These are phyloP conservation scores for Solanum hybrid DNA, from an alignment of 305 asterid species.

Conservation along the genomic window DNA sequence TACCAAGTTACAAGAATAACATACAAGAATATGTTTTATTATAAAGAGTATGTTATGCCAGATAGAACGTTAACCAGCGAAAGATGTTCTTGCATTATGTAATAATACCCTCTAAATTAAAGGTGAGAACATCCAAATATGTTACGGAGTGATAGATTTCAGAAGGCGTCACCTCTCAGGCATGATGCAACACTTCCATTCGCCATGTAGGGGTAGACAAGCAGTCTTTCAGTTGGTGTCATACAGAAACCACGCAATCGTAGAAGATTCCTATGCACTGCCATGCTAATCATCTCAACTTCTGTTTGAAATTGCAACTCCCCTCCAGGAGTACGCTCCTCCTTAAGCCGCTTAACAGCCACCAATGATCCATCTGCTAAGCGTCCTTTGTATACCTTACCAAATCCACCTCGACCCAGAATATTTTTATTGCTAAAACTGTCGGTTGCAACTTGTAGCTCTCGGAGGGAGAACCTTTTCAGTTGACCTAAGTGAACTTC, in stretches of 20 bases:
- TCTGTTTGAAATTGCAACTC: slow-evolving; percentile 56
- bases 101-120: not conserved
- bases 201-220: slow-evolving; percentile 57
- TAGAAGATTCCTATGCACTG: slow-evolving; percentile 51
- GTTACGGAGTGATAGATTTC: not conserved
- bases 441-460: slow-evolving; percentile 49
- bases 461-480: slow-evolving; percentile 42
- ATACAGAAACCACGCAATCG: slow-evolving; percentile 51
- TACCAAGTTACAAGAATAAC: not conserved
- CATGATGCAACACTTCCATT: slow-evolving; percentile 65
- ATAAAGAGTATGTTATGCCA: not conserved
- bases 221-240: slow-evolving; percentile 49
- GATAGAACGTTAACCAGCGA: not conserved
- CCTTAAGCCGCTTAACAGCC: slow-evolving; percentile 45
- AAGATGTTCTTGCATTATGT: not conserved
- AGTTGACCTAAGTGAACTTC: slow-evolving; percentile 42
- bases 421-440: slow-evolving; percentile 43
- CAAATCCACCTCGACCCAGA: slow-evolving; percentile 46
- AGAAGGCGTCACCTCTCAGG: slow-evolving; percentile 34
- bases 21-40: not conserved
- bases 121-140: not conserved
- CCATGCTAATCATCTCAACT: slow-evolving; percentile 55
- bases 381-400: slow-evolving; percentile 51
- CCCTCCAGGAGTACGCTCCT: slow-evolving; percentile 56
- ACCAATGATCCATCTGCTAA: slow-evolving; percentile 51